Evolutionary conservation across 164 flowering plant species (phyloP).

Genomic region (Sedum album): DNA sequence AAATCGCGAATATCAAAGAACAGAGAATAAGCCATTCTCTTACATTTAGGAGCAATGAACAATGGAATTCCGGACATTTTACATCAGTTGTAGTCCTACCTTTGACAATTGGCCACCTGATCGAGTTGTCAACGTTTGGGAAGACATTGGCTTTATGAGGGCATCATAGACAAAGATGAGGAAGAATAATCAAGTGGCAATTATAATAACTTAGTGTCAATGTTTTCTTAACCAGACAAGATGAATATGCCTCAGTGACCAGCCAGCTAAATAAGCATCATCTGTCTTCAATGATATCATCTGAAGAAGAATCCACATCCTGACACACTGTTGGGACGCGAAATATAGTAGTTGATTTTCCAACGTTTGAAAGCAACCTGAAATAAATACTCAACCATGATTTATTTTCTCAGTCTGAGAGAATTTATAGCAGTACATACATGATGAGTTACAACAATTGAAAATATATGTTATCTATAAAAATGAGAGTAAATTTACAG

Average conservation of each 20-base stretch:
- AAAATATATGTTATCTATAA: too few relatives aligned
- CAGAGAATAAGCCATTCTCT: neutral
- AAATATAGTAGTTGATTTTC: slow-evolving; percentile 18
- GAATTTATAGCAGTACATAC: slow-evolving; percentile 4
- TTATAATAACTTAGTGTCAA: slow-evolving; percentile 2
- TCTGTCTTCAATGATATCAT: slow-evolving; percentile 16
- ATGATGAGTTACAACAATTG: neutral
- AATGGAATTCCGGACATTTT: neutral
- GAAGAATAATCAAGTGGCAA: slow-evolving; percentile 20
- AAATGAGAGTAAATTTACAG: neutral
- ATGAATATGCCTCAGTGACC: slow-evolving; percentile 21
- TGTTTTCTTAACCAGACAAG: slow-evolving; percentile 17
- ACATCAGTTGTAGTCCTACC: neutral
- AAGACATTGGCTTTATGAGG: neutral
- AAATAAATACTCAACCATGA: too few relatives aligned
- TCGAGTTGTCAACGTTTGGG: neutral
- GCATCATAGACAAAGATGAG: slow-evolving; percentile 21
- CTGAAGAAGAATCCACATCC: slow-evolving; percentile 18
- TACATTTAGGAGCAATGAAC: neutral
- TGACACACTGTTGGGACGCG: slow-evolving; percentile 10
- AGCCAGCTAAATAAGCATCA: slow-evolving; percentile 9
- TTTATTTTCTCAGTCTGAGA: too few relatives aligned
- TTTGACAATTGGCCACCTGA: neutral
- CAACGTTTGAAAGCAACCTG: slow-evolving; percentile 13
- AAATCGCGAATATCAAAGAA: neutral